Evolutionary conservation across 495 filamentous ascomycete genomes (phyloP), one percentile per base, ranked within the genome.

Genomic region (Aspergillus homomorphus): DNA sequence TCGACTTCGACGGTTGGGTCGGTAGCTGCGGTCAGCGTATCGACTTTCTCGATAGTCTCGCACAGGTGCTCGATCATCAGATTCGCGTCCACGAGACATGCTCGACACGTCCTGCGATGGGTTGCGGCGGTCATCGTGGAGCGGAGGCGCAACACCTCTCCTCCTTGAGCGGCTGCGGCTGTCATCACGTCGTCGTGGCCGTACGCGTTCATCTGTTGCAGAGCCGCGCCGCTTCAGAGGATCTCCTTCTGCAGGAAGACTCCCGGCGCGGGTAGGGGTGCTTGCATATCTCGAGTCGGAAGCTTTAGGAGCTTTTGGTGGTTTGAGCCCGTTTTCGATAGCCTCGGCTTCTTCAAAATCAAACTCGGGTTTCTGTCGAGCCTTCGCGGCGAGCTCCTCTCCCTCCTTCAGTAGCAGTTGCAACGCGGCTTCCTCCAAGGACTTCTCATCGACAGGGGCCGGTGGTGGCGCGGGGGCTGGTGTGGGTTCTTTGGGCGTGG

Each of bases 301-400:
- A 18, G 51, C 61, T 52, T 73, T 74, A 8, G 67, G 44, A 28
- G 63, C 56, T n/a, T 69, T 63, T 10, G 64, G 21, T 51, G 66
- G 69, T 44, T 77, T 78, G 30, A 77, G 66, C 14, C 75, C 76
- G 51, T 75, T 76, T 52, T 80, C 77, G 48, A 77, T 76, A 10
- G 73, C 77, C 57, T 80, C 77, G 5, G 77, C 77, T 63, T 78
- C 70, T 59, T 78, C 77, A 50, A 80, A 80, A 57, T 87, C 84
- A 43, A 83, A 79, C 43, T 86, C 82, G 4, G 80, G 81, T 57
- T 83, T 80, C 57, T 79, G 77, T 23, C 78, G 73, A 7, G 81
- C 77, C 60, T 86, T 87, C 16, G 83, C 84, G 15, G 83, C 82
- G 44, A 82, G 73, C 53, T 84, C 79, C 60, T 85, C 77, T 49